phyloP scores from a whole-genome alignment of 768 basidiomycete genomes.

The Boletus sensibilis region DNA sequence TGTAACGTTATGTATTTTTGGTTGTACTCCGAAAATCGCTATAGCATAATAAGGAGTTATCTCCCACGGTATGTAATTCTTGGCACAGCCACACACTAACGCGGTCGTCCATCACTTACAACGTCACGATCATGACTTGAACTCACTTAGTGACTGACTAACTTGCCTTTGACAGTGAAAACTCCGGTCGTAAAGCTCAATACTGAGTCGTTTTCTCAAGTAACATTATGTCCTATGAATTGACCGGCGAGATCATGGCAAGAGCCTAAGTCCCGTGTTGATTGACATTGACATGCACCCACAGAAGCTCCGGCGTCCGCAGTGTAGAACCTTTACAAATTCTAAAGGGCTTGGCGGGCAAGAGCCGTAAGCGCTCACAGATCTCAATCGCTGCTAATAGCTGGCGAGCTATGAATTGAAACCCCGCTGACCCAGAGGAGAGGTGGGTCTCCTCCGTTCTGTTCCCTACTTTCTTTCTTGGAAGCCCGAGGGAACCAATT shows the following conservation, averaged over 20 bases:
- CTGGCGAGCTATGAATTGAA: neutral
- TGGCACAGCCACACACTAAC: neutral
- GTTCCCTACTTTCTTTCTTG: neutral
- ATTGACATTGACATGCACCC: too few species aligned
- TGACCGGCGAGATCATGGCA: neutral
- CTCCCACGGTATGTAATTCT: neutral
- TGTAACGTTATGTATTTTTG: conserved; percentile 16
- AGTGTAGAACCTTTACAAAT: too few species aligned
- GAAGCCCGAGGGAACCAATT: neutral
- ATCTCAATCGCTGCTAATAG: neutral
- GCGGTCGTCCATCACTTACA: too few species aligned
- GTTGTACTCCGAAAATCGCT: too few species aligned
- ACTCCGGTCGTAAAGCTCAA: neutral
- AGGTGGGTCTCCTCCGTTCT: neutral
- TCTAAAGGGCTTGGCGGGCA: neutral
- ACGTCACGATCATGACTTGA: too few species aligned
- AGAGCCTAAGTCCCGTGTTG: neutral
- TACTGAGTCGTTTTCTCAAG: neutral
- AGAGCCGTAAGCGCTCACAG: neutral
- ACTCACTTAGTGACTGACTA: neutral
- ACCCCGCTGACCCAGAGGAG: neutral
- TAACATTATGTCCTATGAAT: neutral
- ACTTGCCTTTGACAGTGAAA: too few species aligned
- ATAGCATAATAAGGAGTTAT: neutral
- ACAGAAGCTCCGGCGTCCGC: too few species aligned